Base-by-base conservation (phyloP, 1,139 yeast genomes). In the Hansenula sp. region DNA sequence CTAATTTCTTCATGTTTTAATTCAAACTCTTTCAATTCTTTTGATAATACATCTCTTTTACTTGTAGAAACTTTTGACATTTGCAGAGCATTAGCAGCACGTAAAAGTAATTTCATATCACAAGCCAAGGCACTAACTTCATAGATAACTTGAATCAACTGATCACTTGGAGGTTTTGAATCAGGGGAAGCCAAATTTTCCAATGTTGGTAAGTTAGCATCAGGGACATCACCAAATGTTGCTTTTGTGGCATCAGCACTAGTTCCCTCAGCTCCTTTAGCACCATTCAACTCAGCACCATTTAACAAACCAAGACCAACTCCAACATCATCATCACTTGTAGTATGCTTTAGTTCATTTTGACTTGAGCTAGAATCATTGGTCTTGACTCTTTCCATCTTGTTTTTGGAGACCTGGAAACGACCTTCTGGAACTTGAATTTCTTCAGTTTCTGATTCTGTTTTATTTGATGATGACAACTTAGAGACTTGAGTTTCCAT, bases 41-140 rank as follows among this genome's bases (percentile, higher is more conserved):
- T 38, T 27, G 48, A 22, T 17, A 51, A 19, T 4, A 66, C 71
- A 8, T 47, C 50, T 42, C 63, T 67, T 36, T 71, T 68, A 29
- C 60, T 55, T 12, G 57, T 60, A 40, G 78, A 62, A 11, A 68
- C 62, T 32, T 64, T 63, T 7, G 78, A 69, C 73, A 81, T 71
- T 41, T 76, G 79, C 37, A 77, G 61, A n/a, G 76, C 81, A 53
- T 81, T 81, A 44, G 73, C 64, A 2, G 84, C 75, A 44, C 89
- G 67, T 36, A 82, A 59, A 71, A 82, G 69, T 44, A 83, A 59
- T 50, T 82, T 78, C 63, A 80, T 66, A 53, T 83, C 90, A 44
- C 79, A 75, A 0, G 76, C 77, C 36, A 81, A 59, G 0, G 79
- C 75, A 1, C 82, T 79, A 2, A 75, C 65, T 49, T 82, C 86